Base-by-base conservation (phyloP, 2,329 filamentous ascomycete species). In the Ceratocystiopsis brevicomis region DNA sequence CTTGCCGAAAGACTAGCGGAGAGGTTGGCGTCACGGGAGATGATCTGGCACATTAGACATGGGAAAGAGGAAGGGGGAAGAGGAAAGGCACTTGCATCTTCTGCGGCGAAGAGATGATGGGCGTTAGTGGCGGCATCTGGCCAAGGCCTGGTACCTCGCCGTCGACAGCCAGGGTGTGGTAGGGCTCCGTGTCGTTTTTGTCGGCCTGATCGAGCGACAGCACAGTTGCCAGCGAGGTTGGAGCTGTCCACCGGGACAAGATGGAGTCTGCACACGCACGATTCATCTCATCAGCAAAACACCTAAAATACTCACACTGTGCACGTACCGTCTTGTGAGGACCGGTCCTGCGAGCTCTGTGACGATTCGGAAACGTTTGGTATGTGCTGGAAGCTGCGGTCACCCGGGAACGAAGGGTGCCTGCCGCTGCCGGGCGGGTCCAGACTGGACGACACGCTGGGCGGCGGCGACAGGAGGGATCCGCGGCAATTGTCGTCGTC, bases 171-270 rank as follows among this genome's bases (percentile, higher is more conserved):
- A 13, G 6, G 8, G 19, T 8, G 30, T 30, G 36, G 19, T 9
- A 19, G 4, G 2, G 15, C n/a, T 21, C 37, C 10, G 38, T 40
- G 16, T 8, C 30, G 6, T 17, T 42, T 25, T 12, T 35, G 21
- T n/a, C 1, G 25, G 25, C 25, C 8, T 30, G 25, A 12, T 49
- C 47, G 11, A 50, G 40, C 3, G 49, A 50, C 3, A 47, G 32
- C 45, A 50, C 49, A 0, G 49, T 50, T 6, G 44, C 42, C 1
- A 50, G 15, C 4, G 49, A 50, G 6, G 40, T 39, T 5, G 49
- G 49, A 6, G 42, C 33, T 9, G 65, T 67, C 56, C 62, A 61
- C 49, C 58, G 64, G 0, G 66, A 68, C 32, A 65, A 53, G 3
- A 63, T 58, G 5, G 67, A 68, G 42, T 66, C 67, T 58, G 42